A percentile compares a stretch with the other conserved stretches of the same genome.
These are phyloP conservation scores for Claviceps sp. DNA, from an alignment of 2,329 filamentous ascomycete species.

Conservation along the genomic window DNA sequence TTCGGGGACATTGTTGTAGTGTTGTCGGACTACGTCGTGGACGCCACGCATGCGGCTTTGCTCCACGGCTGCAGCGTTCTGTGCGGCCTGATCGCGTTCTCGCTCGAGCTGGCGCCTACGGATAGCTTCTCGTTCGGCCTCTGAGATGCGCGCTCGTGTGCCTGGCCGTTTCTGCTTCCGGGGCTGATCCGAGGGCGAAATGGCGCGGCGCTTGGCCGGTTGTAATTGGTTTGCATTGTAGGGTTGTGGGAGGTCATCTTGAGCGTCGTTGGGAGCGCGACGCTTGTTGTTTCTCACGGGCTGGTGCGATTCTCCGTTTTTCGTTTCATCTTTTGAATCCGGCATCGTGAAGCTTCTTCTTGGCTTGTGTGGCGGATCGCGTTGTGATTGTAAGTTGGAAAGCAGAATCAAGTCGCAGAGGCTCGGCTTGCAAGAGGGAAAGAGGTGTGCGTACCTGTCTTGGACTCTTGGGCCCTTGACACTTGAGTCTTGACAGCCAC, in stretches of 20 bases:
- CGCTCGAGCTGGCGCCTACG: conserved; percentile 48
- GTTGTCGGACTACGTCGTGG: conserved; percentile 77
- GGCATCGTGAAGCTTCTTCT: not conserved
- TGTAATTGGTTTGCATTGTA: conserved; percentile 47
- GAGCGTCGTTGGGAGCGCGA: conserved; percentile 19
- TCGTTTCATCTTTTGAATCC: not conserved
- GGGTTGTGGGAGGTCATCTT: conserved; percentile 40
- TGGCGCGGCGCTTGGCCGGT: conserved; percentile 42
- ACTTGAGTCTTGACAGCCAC: too few species aligned
- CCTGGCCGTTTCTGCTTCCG: conserved; percentile 58
- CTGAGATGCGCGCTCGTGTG: conserved; percentile 51
- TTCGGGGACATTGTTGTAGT: conserved; percentile 94
- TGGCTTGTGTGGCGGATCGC: not conserved
- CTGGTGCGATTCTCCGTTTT: not conserved
- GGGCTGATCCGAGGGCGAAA: conserved; percentile 41
- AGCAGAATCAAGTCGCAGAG: not conserved
- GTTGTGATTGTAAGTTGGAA: not conserved
- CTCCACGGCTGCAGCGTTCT: conserved; percentile 22
- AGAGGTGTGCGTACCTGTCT: too few species aligned
- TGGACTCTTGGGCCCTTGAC: too few species aligned
- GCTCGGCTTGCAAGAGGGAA: too few species aligned
- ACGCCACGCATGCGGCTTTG: conserved; percentile 37
- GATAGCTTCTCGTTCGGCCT: conserved; percentile 53
- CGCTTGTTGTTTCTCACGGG: conserved; percentile 16
- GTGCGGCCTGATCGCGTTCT: conserved; percentile 28